Conservation (phyloP, 345 rosid species). For the Citrus trifoliata region DNA sequence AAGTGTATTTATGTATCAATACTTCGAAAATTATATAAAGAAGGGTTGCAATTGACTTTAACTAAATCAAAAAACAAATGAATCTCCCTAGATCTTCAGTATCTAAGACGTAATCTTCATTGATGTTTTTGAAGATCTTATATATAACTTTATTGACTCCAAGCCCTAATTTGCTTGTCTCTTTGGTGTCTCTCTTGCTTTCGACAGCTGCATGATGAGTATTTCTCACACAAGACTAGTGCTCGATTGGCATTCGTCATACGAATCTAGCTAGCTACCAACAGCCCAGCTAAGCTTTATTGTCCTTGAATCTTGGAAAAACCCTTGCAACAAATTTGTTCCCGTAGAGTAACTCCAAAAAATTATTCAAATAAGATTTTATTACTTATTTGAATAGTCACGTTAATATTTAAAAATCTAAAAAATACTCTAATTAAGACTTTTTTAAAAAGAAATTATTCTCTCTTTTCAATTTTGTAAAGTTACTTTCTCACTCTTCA, state of each 20-base stretch:
- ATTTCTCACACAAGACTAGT: not conserved
- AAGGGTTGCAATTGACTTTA: not conserved
- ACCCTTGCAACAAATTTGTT: too few species aligned
- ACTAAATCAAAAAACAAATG: not conserved
- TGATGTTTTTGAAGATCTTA: not conserved
- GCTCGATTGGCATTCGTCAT: not conserved
- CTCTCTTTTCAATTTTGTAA: too few species aligned
- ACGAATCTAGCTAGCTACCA: not conserved
- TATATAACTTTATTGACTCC: not conserved
- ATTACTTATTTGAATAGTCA: too few species aligned
- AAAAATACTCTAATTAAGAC: too few species aligned
- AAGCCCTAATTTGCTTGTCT: not conserved
- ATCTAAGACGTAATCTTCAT: slow-evolving; percentile 6
- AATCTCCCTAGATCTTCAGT: not conserved
- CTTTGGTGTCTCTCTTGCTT: not conserved
- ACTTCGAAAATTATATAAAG: too few species aligned
- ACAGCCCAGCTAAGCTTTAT: not conserved
- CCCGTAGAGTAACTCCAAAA: rapidly evolving
- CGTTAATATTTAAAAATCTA: too few species aligned
- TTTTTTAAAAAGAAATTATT: too few species aligned
- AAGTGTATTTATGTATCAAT: too few species aligned
- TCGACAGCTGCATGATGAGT: not conserved
- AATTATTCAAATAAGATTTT: too few species aligned
- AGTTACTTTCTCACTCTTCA: too few species aligned
- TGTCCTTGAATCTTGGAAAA: not conserved